Conservation (phyloP, 2,329 filamentous ascomycete species). For the Alternaria sp. region DNA sequence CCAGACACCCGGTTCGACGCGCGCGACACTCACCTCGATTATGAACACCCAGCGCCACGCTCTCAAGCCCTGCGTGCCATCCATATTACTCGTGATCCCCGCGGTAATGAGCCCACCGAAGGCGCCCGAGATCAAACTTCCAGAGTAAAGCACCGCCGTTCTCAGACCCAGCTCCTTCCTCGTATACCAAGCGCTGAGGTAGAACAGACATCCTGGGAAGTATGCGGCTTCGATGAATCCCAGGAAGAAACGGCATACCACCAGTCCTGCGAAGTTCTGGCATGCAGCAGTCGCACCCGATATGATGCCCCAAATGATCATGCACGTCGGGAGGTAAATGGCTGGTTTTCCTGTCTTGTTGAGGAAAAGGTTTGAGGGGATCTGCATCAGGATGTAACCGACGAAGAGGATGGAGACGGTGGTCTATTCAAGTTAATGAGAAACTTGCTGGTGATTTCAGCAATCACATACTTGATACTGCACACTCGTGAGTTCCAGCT, state of each 20-base stretch:
- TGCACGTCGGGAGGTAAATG: conserved; percentile 50
- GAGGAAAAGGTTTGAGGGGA: conserved; percentile 57
- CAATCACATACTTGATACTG: conserved; percentile 67
- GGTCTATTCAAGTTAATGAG: conserved; percentile 23
- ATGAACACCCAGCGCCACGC: conserved; percentile 75
- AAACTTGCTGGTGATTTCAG: neutral
- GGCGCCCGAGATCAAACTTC: conserved; percentile 72
- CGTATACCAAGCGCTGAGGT: conserved; percentile 71
- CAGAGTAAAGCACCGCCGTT: conserved; percentile 71
- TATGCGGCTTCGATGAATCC: conserved; percentile 62
- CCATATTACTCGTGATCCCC: conserved; percentile 71
- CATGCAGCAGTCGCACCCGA: conserved; percentile 48
- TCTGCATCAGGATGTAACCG: conserved; percentile 56
- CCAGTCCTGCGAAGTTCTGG: conserved; percentile 54
- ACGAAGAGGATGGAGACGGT: conserved; percentile 65
- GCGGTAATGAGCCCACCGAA: conserved; percentile 69
- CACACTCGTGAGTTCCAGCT: conserved; percentile 62
- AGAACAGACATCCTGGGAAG: conserved; percentile 67
- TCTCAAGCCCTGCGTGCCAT: conserved; percentile 61
- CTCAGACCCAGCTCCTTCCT: conserved; percentile 71
- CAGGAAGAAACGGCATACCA: conserved; percentile 60
- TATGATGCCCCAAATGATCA: conserved; percentile 53
- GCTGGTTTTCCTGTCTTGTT: conserved; percentile 50
- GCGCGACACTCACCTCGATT: conserved; percentile 54
- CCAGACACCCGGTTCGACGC: neutral